Evolutionary conservation across 768 basidiomycete species (phyloP).

Genomic region (Suillus americanus): DNA sequence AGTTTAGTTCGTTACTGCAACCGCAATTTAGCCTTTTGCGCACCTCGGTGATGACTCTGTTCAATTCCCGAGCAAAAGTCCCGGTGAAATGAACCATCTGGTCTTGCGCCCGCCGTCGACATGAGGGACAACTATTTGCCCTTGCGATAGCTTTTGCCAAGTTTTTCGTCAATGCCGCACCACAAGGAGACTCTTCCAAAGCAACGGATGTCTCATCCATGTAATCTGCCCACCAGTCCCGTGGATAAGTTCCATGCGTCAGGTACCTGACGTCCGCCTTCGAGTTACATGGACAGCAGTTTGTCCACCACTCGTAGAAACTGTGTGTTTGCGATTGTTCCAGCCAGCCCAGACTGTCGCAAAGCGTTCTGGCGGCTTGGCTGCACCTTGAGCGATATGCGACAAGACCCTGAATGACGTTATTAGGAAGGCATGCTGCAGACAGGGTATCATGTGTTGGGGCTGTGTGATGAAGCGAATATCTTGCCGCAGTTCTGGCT

Average conservation of each 20-base stretch:
- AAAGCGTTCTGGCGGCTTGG: slow-evolving; percentile 18
- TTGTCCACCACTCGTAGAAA: slow-evolving; percentile 31
- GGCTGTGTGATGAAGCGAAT: slow-evolving; percentile 23
- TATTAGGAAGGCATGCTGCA: slow-evolving; percentile 8
- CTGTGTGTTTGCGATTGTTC: slow-evolving; percentile 21
- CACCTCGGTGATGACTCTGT: slow-evolving; percentile 19
- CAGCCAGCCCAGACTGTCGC: slow-evolving; percentile 22
- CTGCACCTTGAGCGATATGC: slow-evolving; percentile 22
- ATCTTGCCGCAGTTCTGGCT: slow-evolving; percentile 28
- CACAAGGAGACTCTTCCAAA: slow-evolving; percentile 26
- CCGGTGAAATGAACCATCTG: slow-evolving; percentile 23
- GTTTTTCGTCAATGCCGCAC: slow-evolving; percentile 15
- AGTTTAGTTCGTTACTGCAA: neutral
- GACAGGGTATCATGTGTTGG: slow-evolving; percentile 4
- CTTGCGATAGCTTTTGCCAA: slow-evolving; percentile 18
- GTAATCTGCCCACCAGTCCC: slow-evolving; percentile 32
- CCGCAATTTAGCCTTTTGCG: slow-evolving; percentile 7
- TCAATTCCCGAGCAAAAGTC: slow-evolving; percentile 23
- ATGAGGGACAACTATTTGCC: slow-evolving; percentile 20
- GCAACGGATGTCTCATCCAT: slow-evolving; percentile 24
- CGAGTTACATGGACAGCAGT: slow-evolving; percentile 23
- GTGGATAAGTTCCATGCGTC: slow-evolving; percentile 25
- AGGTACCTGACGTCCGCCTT: slow-evolving; percentile 25
- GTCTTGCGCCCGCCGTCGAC: slow-evolving; percentile 16
- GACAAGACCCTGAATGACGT: slow-evolving; percentile 15